Evolutionary conservation across 2,329 filamentous ascomycete genomes (phyloP).

Genomic region (Fusarium chaquense): DNA sequence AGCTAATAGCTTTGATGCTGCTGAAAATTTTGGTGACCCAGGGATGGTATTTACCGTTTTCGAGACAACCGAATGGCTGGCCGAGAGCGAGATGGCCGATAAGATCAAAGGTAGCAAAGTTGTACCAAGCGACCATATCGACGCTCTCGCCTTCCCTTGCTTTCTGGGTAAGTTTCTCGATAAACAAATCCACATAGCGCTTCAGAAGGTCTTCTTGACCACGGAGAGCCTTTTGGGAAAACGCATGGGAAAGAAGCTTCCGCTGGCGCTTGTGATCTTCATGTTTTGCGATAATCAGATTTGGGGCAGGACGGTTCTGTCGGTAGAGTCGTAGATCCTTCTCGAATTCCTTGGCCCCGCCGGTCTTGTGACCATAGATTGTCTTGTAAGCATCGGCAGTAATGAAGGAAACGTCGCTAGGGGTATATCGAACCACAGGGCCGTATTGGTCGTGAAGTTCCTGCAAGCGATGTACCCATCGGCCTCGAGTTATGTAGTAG

Average conservation of each 20-base stretch:
- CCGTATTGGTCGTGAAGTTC: slow-evolving; percentile 6
- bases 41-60: slow-evolving; percentile 10
- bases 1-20: not conserved
- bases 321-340: slow-evolving; percentile 8
- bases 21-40: slow-evolving; percentile 1
- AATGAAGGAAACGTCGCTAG: slow-evolving; percentile 14
- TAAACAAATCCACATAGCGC: not conserved
- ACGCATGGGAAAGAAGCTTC: slow-evolving; percentile 6
- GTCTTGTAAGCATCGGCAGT: slow-evolving; percentile 9
- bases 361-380: not conserved
- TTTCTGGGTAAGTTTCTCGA: not conserved
- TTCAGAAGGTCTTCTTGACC: not conserved
- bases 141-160: not conserved
- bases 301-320: not conserved
- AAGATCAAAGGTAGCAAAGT: slow-evolving; percentile 12
- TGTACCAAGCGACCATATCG: slow-evolving; percentile 12
- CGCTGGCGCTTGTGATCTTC: slow-evolving; percentile 17
- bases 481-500: not conserved
- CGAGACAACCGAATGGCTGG: slow-evolving; percentile 11
- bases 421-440: not conserved
- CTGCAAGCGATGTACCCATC: not conserved
- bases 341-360: not conserved
- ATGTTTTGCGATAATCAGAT: not conserved
- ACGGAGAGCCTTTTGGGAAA: slow-evolving; percentile 8
- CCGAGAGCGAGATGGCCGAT: slow-evolving; percentile 9